Evolutionary conservation across 202 grass and related monocot genomes (phyloP), one percentile per base, ranked within the genome.

Genomic region (Setaria viridis): DNA sequence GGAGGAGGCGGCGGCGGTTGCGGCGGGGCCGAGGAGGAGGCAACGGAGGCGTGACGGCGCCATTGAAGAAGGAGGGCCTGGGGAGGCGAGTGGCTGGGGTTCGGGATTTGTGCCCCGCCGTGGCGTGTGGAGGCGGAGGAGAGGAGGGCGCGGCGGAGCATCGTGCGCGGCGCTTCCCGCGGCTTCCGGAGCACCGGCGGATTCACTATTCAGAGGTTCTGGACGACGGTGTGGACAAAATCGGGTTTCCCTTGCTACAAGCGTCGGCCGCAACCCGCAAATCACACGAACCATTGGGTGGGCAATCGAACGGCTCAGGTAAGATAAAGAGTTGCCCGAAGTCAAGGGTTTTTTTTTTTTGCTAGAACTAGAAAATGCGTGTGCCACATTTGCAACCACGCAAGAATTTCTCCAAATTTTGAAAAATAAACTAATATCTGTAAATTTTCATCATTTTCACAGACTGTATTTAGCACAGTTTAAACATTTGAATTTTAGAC

Each of bases 131-230:
- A 20, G 15, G 59, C 37, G 33, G 70, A 54, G 56, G 74, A 72
- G 63, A 84, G 46, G 56, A 88, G 30, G 25, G 76, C 55, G 39
- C 64, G 76, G 29, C 77, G 70, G 63, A 88, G 85, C 85, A 85
- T 87, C 81, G 14, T 50, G 49, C 55, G 75, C 43, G 64, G 25
- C 25, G 25, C 25, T 25, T 25, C 25, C 47, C 49, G 5, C 56
- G 56, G 30, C 62, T 13, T 2, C 71, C 15, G 48, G 71, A 74
- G 19, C 65, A 6, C 79, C 79, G 50, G 35, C 79, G 37, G 43
- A 46, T 46, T 46, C 25, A 25, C 25, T 25, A 25, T 25, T 25
- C 43, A 70, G 81, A 69, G 73, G 55, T 45, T 77, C 47, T 72
- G 83, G 47, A 20, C 54, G 10, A 25, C 45, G 34, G 59, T 34